Percentiles rank a stretch among this genome's conserved stretches.
Conservation (phyloP, 1,284 basidiomycete genomes). For the Puccinia polysora region DNA sequence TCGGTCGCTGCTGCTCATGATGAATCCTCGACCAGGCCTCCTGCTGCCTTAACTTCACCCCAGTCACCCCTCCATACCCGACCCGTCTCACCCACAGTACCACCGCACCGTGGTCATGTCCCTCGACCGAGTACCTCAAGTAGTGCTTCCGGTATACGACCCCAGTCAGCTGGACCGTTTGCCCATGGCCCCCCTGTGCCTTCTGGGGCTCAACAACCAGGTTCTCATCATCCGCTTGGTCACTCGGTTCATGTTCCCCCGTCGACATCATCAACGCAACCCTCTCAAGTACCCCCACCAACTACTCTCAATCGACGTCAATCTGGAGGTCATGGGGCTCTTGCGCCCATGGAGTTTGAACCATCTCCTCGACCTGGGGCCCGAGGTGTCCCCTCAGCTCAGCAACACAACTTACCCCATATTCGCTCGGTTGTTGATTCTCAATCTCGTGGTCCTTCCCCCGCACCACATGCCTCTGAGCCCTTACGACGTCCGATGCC, state of each 20-base stretch:
- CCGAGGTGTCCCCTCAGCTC: conserved; percentile 13
- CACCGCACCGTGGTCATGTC: background rate
- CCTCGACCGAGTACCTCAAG: conserved; percentile 28
- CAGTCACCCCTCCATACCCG: background rate
- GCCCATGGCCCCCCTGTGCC: conserved; percentile 11
- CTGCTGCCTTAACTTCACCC: background rate
- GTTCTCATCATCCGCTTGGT: conserved; percentile 5
- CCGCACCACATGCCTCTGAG: conserved; percentile 21
- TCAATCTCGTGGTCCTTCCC: conserved; percentile 35
- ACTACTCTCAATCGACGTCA: conserved; percentile 34
- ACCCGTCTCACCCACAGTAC: background rate
- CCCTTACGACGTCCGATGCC: conserved; percentile 21
- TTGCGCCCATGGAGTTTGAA: conserved; percentile 79
- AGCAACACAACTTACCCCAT: conserved; percentile 35
- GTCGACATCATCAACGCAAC: conserved; percentile 13
- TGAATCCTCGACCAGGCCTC: background rate
- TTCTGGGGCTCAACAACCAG: background rate
- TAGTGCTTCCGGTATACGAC: conserved; percentile 24
- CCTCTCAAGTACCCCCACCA: conserved; percentile 13
- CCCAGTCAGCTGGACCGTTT: conserved; percentile 35
- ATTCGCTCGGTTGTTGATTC: conserved; percentile 39
- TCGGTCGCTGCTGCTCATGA: conserved; percentile 11
- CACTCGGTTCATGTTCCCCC: conserved; percentile 16
- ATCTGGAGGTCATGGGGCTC: conserved; percentile 59
- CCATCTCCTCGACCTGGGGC: conserved; percentile 54